Evolutionary conservation across 1,284 basidiomycete genomes (phyloP).

Genomic region (Pulveroboletus sp.): DNA sequence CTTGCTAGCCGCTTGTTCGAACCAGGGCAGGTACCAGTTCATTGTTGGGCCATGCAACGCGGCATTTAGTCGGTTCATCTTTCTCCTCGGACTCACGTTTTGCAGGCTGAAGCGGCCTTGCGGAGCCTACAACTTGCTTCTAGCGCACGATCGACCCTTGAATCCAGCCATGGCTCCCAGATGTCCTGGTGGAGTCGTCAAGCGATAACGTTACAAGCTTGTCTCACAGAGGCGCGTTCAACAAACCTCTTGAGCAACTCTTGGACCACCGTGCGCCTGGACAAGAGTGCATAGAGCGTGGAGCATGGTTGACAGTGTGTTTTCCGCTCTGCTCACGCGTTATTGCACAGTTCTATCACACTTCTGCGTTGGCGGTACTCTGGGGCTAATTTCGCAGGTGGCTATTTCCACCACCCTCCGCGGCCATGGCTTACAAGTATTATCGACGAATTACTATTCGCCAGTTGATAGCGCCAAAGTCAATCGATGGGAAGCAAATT

Average conservation of each 20-base stretch:
- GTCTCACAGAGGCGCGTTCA: background rate
- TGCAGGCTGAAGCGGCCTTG: background rate
- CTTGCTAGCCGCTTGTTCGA: background rate
- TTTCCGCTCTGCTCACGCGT: background rate
- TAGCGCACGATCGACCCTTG: background rate
- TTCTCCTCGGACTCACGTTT: background rate
- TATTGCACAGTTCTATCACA: background rate
- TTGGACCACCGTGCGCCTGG: background rate
- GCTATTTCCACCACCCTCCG: background rate
- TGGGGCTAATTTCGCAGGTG: background rate
- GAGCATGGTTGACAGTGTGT: background rate
- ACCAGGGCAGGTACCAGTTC: background rate
- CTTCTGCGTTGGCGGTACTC: background rate
- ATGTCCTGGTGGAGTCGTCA: background rate
- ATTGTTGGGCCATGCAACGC: no score
- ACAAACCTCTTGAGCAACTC: no score
- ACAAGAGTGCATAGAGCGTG: background rate
- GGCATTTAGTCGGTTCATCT: background rate
- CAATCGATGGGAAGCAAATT: conserved; percentile 16
- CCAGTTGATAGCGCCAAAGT: background rate
- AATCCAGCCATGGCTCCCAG: background rate
- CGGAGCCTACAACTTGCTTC: background rate
- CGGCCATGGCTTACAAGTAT: background rate
- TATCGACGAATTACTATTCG: background rate
- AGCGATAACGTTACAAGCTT: background rate